Conservation (phyloP, 495 filamentous ascomycete species). For the Aspergillus saccharolyticus region DNA sequence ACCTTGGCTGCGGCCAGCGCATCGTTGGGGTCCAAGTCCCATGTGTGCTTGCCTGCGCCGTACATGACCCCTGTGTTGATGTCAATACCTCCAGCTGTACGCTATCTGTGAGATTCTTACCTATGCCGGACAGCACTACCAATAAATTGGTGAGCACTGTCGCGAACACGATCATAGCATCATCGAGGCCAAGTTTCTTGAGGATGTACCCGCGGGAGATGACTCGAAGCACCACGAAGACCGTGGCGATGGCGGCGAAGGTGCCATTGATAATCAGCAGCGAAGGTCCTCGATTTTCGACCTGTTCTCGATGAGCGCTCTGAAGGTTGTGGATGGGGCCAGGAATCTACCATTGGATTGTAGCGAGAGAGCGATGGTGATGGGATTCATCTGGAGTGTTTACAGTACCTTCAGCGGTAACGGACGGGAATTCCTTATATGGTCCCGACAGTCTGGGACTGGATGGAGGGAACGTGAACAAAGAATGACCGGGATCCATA, state of each 20-base stretch:
- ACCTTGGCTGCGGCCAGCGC: background rate
- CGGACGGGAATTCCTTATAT: too few relatives aligned
- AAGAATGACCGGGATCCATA: too few relatives aligned
- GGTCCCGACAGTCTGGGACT: too few relatives aligned
- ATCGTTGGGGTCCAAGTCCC: background rate
- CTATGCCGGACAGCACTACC: constrained; percentile 7
- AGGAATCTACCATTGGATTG: too few relatives aligned
- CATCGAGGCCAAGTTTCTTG: constrained; percentile 7
- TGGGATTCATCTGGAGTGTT: too few relatives aligned
- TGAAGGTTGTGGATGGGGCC: too few relatives aligned
- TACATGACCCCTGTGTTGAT: background rate
- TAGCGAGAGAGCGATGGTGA: too few relatives aligned
- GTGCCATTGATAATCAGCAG: constrained; percentile 9
- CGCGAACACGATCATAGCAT: constrained; percentile 7
- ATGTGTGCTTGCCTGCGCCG: constrained; percentile 11
- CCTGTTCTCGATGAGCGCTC: too few relatives aligned
- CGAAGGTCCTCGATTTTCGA: constrained; percentile 7
- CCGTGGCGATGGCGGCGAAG: constrained; percentile 4
- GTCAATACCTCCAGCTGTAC: background rate
- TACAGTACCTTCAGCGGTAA: too few relatives aligned
- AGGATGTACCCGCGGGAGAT: constrained; percentile 5
- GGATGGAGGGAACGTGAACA: too few relatives aligned
- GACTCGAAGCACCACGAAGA: constrained; percentile 6
- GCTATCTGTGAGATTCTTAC: background rate
- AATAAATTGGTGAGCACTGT: background rate